Conservation (phyloP, 441 rosid genomes). For the Flueggea neowawraea region DNA sequence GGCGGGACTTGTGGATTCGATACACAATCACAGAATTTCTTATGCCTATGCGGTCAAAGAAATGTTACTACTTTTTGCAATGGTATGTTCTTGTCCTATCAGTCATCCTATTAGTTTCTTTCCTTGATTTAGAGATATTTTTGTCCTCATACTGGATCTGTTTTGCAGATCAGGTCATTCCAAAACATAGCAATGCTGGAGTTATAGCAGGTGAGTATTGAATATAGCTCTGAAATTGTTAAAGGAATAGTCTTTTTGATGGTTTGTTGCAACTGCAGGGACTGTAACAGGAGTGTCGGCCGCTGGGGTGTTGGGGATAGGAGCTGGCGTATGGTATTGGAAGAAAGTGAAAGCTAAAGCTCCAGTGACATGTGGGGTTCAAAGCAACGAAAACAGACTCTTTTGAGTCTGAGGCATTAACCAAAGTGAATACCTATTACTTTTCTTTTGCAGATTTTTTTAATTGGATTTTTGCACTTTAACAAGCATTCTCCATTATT, state of each 20-base stretch:
- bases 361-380: conserved; percentile 89
- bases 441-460: no score
- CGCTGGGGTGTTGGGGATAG: conserved; percentile 74
- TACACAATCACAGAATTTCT: conserved; percentile 44
- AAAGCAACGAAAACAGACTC: conserved; percentile 76
- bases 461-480: no score
- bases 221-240: background rate
- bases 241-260: background rate
- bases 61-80: conserved; percentile 70
- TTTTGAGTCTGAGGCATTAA: conserved; percentile 27
- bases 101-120: no score
- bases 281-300: conserved; percentile 71
- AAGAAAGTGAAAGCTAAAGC: conserved; percentile 80
- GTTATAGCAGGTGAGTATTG: conserved; percentile 44
- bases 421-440: no score
- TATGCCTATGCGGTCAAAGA: conserved; percentile 58
- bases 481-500: no score
- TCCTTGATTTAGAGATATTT: background rate
- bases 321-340: conserved; percentile 73
- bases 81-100: conserved; percentile 27
- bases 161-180: conserved; percentile 35
- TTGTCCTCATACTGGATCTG: background rate
- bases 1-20: conserved; percentile 80
- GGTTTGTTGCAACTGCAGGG: conserved; percentile 31
- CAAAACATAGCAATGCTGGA: conserved; percentile 40